Evolutionary conservation across 2,329 filamentous ascomycete genomes (phyloP), one percentile per base, ranked within the genome.

Genomic region (Arthroderma uncinatum): DNA sequence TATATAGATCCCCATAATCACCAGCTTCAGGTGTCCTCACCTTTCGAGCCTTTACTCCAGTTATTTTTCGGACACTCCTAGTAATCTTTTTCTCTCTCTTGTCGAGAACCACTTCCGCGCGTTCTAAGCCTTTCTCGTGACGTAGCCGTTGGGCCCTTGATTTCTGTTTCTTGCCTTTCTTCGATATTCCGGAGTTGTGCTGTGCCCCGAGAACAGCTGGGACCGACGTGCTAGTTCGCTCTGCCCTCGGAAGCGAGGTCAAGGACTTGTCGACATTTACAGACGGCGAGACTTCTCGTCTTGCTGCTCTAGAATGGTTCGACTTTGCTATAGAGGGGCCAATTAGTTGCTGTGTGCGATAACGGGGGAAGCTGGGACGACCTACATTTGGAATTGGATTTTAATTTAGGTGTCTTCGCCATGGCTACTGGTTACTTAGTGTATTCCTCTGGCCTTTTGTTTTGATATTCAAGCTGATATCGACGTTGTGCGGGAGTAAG

Each of bases 261-360:
- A 79, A 64, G 44, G 76, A 77, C 64, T 78, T 78, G 67, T 80
- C 76, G 52, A 78, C 65, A 60, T 79, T 68, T 61, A 79, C 68
- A 55, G 78, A 77, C 19, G 81, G 81, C 4, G 79, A 81, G 55
- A 71, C 74, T 60, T 76, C 80, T 63, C 82, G 76, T 61, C 80
- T 77, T 37, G 80, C 79, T 57, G 81, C 80, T 57, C 82, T 80
- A 53, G 82, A 83, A 65, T 79, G 79, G 14, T 75, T 62, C 1
- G 79, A 78, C 53, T 75, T 71, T 58, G 74, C 79, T 82, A 23
- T 53, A 25, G 4, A n/a, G 19, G 19, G n/a, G 60, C 21, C 37
- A 25, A n/a, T 42, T 42, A 52, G 62, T 48, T 23, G 25, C 28
- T 14, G 19, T 52, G 23, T 55, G 12, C 14, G 16, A 25, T 12